These are phyloP conservation scores for Hylodesmum podocarpum DNA, from an alignment of 306 rosid species.

Conservation along the genomic window DNA sequence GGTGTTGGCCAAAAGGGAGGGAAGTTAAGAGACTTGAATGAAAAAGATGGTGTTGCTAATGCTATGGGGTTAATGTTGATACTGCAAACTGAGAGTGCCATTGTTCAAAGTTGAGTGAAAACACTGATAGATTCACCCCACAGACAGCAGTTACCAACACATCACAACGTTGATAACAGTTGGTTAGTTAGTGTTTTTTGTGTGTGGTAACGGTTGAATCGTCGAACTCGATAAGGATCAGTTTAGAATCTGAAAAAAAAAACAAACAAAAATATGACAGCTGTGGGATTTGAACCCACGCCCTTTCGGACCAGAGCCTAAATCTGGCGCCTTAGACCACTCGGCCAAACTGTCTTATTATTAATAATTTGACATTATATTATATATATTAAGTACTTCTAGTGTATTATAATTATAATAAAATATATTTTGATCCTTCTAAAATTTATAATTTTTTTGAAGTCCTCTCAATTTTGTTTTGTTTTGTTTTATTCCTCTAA, in stretches of 20 bases:
- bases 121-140: neutral
- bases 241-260: neutral
- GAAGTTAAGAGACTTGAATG: slow-evolving; percentile 59
- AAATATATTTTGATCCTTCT: too few species aligned
- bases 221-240: slow-evolving; percentile 17
- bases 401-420: too few species aligned
- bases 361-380: too few species aligned
- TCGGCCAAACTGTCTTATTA: slow-evolving; percentile 76
- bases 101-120: neutral
- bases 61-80: slow-evolving; percentile 31
- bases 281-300: slow-evolving; percentile 98
- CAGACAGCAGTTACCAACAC: neutral
- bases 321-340: slow-evolving; percentile 98
- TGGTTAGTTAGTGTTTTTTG: neutral
- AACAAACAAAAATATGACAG: slow-evolving; percentile 31
- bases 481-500: too few species aligned
- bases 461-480: too few species aligned
- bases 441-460: too few species aligned
- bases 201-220: slow-evolving; percentile 25
- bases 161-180: neutral
- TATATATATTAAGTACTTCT: too few species aligned
- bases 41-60: slow-evolving; percentile 41
- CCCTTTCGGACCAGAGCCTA: slow-evolving; percentile 99
- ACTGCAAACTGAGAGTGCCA: slow-evolving; percentile 51
- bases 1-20: slow-evolving; percentile 75